Evolutionary conservation across 1,284 basidiomycete species (phyloP), one percentile per base, ranked within the genome.

Genomic region (Malassezia psittaci): DNA sequence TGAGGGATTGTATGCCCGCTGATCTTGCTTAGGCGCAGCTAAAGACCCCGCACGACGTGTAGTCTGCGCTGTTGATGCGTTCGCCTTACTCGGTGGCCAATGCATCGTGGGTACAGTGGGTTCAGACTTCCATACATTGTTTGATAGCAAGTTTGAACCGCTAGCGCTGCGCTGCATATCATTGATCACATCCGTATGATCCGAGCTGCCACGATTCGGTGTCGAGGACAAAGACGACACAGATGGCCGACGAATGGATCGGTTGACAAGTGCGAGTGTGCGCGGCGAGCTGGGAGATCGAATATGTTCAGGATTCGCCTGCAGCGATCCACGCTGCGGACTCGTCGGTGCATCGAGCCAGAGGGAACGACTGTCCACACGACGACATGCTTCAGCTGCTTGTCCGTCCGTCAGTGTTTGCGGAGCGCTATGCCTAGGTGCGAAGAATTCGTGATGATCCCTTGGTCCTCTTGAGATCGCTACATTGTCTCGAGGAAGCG

Each of bases 391-490:
- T 15, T 48, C 35, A n/a, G 47, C 34, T 8, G 37, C 34, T 12
- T 48, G 47, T 29, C 15, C 37, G 4, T 51, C 42, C 11, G 46
- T 19, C 15, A 51, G n/a, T 13, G 32, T 24, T 11, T 56, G 54
- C 32, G 54, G 54, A 11, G 48, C 54, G 44, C 54, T 56, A 34
- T 56, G 54, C 29, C 54, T 42, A 19, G 54, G 54, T 24, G 37
- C 16, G 7, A 41, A 39, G 19, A 39, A n/a, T 19, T 8, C 38
- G 38, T 8, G 38, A 29, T 38, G 36, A 38, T 11, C 12, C 11
- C 36, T 11, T n/a, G n/a, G n/a, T n/a, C n/a, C n/a, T n/a, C n/a
- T n/a, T n/a, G n/a, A n/a, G n/a, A n/a, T n/a, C n/a, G n/a, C n/a
- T n/a, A 29, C 24, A 29, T 29, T 29, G 24, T 29, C 24, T 29